A percentile compares a stretch with the other conserved stretches of the same genome.
These are phyloP conservation scores for Citrullus mucosospermus DNA, from an alignment of 306 rosid species.

Conservation along the genomic window DNA sequence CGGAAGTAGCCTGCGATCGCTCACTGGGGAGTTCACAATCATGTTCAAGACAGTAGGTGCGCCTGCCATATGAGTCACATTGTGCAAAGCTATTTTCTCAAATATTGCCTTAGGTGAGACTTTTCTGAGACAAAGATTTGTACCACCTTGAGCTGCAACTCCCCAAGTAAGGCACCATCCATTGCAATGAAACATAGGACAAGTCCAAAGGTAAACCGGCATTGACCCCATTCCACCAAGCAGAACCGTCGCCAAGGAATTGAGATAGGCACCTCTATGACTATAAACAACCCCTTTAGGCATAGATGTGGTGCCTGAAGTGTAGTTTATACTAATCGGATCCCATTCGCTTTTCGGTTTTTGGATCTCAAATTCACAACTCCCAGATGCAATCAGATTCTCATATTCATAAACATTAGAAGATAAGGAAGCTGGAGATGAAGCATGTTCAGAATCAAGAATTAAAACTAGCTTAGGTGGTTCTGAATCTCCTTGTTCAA, in stretches of 20 bases:
- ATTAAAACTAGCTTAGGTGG: constrained; percentile 46
- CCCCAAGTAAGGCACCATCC: constrained; percentile 96
- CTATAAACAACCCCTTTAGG: constrained; percentile 82
- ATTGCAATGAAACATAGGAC: constrained; percentile 80
- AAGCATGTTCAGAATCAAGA: constrained; percentile 22
- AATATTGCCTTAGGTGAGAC: constrained; percentile 49
- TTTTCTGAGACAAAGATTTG: constrained; percentile 53
- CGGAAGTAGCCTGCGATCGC: constrained; percentile 31
- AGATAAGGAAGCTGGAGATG: neutral
- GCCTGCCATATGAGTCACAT: constrained; percentile 75
- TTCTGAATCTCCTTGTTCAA: constrained; percentile 13
- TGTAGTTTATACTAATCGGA: constrained; percentile 71
- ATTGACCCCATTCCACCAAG: constrained; percentile 45
- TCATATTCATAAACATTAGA: constrained; percentile 46
- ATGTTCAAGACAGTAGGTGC: constrained; percentile 81
- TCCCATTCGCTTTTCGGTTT: constrained; percentile 64
- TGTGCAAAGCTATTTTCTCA: constrained; percentile 30
- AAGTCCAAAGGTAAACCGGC: constrained; percentile 82
- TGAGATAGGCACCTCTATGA: constrained; percentile 81
- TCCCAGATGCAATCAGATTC: constrained; percentile 28
- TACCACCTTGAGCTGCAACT: constrained; percentile 65
- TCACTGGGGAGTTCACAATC: constrained; percentile 45
- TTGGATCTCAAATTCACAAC: constrained; percentile 30
- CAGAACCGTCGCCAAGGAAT: constrained; percentile 50
- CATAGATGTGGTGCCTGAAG: constrained; percentile 85